Conservation (phyloP, 1,139 yeast species). For the Debaryomyces psychrophilus region DNA sequence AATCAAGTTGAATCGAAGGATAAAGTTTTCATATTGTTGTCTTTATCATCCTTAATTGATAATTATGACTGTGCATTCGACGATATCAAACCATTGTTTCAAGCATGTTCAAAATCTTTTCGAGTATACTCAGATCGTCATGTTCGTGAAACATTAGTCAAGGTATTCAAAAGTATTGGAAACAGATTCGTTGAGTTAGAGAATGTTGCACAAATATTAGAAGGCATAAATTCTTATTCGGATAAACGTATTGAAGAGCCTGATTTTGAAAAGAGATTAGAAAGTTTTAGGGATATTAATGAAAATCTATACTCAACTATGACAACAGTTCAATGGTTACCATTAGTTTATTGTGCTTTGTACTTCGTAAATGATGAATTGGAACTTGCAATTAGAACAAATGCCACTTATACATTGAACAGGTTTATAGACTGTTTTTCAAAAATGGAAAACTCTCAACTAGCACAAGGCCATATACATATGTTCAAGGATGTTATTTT, state of each 20-base stretch:
- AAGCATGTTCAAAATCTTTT: slow-evolving; percentile 61
- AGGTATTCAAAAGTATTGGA: slow-evolving; percentile 64
- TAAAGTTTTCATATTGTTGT: slow-evolving; percentile 60
- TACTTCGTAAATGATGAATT: slow-evolving; percentile 76
- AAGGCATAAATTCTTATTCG: slow-evolving; percentile 72
- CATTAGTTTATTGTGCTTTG: slow-evolving; percentile 68
- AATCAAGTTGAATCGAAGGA: slow-evolving; percentile 56
- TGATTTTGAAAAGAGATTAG: slow-evolving; percentile 75
- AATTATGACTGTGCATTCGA: slow-evolving; percentile 57
- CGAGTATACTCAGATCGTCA: slow-evolving; percentile 59
- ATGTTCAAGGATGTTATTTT: slow-evolving; percentile 60
- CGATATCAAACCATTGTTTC: slow-evolving; percentile 58
- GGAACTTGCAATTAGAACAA: slow-evolving; percentile 80
- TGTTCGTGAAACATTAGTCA: slow-evolving; percentile 62
- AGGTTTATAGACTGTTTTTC: slow-evolving; percentile 67
- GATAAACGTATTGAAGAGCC: slow-evolving; percentile 66
- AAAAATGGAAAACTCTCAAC: slow-evolving; percentile 31
- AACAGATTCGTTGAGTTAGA: slow-evolving; percentile 47
- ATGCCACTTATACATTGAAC: slow-evolving; percentile 67
- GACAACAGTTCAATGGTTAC: slow-evolving; percentile 72
- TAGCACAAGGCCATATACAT: slow-evolving; percentile 40
- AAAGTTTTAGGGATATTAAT: slow-evolving; percentile 67
- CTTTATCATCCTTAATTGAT: slow-evolving; percentile 57
- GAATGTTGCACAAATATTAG: slow-evolving; percentile 53
- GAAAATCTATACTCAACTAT: slow-evolving; percentile 53